These are phyloP conservation scores for Sanghuangporus weigelae DNA, from an alignment of 1,284 basidiomycete genomes.

Conservation along the genomic window DNA sequence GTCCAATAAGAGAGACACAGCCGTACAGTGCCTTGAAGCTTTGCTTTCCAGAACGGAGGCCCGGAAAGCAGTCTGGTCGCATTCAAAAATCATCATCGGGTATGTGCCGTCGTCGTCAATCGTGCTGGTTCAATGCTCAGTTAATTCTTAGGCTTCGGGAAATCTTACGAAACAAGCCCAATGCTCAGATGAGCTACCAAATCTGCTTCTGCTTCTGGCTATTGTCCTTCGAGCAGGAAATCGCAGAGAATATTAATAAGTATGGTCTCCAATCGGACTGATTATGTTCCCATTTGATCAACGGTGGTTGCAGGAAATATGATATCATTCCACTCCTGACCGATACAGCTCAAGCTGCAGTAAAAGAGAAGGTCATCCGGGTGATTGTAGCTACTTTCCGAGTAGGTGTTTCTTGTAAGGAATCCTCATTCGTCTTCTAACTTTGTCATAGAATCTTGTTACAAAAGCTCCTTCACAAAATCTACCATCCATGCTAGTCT, in stretches of 20 bases:
- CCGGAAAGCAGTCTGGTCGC: constrained; percentile 68
- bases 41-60: constrained; percentile 79
- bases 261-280: constrained; percentile 21
- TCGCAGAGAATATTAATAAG: constrained; percentile 85
- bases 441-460: constrained; percentile 69
- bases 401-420: constrained; percentile 36
- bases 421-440: neutral
- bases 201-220: constrained; percentile 92
- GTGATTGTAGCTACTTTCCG: constrained; percentile 92
- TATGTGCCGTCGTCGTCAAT: constrained; percentile 24
- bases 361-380: constrained; percentile 97
- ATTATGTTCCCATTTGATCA: neutral
- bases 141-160: constrained; percentile 60
- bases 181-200: constrained; percentile 95
- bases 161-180: constrained; percentile 67
- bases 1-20: constrained; percentile 78
- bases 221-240: constrained; percentile 82
- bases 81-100: constrained; percentile 64
- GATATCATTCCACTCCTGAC: constrained; percentile 87
- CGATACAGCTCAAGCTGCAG: constrained; percentile 82
- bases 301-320: constrained; percentile 60
- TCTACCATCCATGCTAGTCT: constrained; percentile 88
- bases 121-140: neutral
- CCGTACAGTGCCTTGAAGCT: constrained; percentile 85
- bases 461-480: constrained; percentile 78